Evolutionary conservation across 352 stramenopile genomes (phyloP), one percentile per base, ranked within the genome.

Genomic region (Phytophthora pseudosyringae): DNA sequence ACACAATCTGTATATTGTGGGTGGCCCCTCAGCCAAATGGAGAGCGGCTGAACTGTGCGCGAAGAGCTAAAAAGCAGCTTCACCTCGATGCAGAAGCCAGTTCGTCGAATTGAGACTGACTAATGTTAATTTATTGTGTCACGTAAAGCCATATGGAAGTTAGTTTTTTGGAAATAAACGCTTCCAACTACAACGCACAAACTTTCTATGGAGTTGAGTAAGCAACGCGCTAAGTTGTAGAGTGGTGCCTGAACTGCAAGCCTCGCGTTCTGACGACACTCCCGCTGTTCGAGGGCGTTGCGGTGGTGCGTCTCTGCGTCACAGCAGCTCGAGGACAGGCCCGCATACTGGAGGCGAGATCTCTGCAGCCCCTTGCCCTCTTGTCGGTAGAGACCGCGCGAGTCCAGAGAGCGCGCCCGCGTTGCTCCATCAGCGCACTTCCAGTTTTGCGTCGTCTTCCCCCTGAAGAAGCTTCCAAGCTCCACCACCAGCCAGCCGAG

Each of bases 281-380:
- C 50, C 52, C 33, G 56, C 55, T 66, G 64, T 71, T 71, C 57
- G 56, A 63, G 39, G 29, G 41, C 36, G 51, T 65, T 69, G 41
- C 50, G 50, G 59, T 59, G 57, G 57, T 67, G 59, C 21, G n/a
- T 45, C 36, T 43, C 36, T n/a, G 39, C 15, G 46, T 38, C 47
- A 36, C 36, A 38, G 44, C 25, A 13, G 15, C 29, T 18, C 21
- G 50, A 66, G 66, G 59, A 73, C 49, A 67, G 54, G 56, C 56
- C 29, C 43, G 33, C 48, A 70, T 73, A 73, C 40, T 67, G 53
- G 26, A 31, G 2, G 32, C 59, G 41, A 70, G 53, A 59, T 25
- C 16, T 11, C 15, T 46, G 40, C 7, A 5, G 38, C n/a, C n/a
- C 21, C 38, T 26, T 44, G 40, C n/a, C 40, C 40, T 4, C 6